phyloP scores from a whole-genome alignment of 1,284 basidiomycete genomes.

The Boletus smithii region DNA sequence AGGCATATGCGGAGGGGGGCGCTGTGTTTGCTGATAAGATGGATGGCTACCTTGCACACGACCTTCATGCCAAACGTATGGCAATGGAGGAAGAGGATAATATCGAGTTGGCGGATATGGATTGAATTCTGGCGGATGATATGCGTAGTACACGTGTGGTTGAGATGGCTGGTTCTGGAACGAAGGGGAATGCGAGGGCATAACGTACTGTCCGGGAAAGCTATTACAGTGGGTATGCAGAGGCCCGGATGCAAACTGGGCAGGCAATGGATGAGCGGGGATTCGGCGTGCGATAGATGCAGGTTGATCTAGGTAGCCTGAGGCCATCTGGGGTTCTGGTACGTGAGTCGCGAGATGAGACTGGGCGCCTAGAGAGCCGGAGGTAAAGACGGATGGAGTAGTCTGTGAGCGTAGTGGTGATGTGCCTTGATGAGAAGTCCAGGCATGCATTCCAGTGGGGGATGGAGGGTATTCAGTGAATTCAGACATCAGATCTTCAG shows the following conservation, averaged over 20 bases:
- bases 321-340: not conserved
- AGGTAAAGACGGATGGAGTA: not conserved
- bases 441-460: not conserved
- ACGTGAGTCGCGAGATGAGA: not conserved
- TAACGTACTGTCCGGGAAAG: conserved; percentile 47
- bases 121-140: conserved; percentile 30
- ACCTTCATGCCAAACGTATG: conserved; percentile 34
- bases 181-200: conserved; percentile 41
- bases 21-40: conserved; percentile 18
- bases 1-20: conserved; percentile 23
- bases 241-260: conserved; percentile 14
- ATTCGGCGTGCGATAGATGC: not conserved
- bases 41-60: conserved; percentile 9
- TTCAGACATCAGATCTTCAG: too few species aligned
- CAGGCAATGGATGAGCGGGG: conserved; percentile 1
- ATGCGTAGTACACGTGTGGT: conserved; percentile 39
- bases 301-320: not conserved
- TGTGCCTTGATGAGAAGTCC: not conserved
- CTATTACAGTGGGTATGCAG: conserved; percentile 37
- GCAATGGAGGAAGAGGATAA: conserved; percentile 32
- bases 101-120: conserved; percentile 37
- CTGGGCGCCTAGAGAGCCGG: not conserved
- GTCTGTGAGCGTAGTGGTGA: conserved; percentile 5
- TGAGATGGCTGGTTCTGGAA: conserved; percentile 37
- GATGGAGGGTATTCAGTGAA: too few species aligned